Base-by-base conservation (phyloP, 2,329 filamentous ascomycete genomes). In the Cladosporium sp. region DNA sequence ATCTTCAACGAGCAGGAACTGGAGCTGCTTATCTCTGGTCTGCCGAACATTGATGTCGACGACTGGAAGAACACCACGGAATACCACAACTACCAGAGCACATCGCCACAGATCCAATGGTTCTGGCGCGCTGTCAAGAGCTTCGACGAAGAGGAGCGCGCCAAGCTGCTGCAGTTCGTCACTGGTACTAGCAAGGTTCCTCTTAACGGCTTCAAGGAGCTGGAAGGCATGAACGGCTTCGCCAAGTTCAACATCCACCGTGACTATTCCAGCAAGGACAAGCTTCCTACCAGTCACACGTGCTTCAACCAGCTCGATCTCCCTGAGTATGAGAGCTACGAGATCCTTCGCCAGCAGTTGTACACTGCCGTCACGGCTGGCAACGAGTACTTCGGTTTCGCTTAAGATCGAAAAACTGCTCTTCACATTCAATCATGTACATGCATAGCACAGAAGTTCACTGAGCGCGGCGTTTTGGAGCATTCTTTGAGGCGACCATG, bases 221-320 rank as follows among this genome's bases (percentile, higher is more conserved):
- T 99, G 6, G 95, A 99, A 78, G 95, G 94, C 65, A 99, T 99
- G 94, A 97, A 99, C 71, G 94, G 94, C 39, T 88, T 97, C 74
- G 96, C 89, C 75, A 88, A 91, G 65, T 99, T 99, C 86, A 99
- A 97, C 74, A 97, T 99, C 63, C 94, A 99, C 73, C 91, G 94
- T 64, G 94, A 97, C 75, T 97, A 96, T 76, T 92, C 93, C 68
- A 93, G 89, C 80, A 97, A 97, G 77, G 90, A 97, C 71, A 89
- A 94, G 66, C 82, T 99, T 64, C 94, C 94, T 59, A 96, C 90
- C 69, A 96, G 92, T 68, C 95, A 99, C 75, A 99, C 94, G 64
- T 99, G 94, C 81, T 99, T 99, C 79, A 99, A 99, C 75, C 94
- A 99, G 80, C 90, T 99, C 72, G 94, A 99, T 79, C 85, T 99